Base-by-base conservation (phyloP, 1,284 basidiomycete genomes). In the Puccinia coronata region DNA sequence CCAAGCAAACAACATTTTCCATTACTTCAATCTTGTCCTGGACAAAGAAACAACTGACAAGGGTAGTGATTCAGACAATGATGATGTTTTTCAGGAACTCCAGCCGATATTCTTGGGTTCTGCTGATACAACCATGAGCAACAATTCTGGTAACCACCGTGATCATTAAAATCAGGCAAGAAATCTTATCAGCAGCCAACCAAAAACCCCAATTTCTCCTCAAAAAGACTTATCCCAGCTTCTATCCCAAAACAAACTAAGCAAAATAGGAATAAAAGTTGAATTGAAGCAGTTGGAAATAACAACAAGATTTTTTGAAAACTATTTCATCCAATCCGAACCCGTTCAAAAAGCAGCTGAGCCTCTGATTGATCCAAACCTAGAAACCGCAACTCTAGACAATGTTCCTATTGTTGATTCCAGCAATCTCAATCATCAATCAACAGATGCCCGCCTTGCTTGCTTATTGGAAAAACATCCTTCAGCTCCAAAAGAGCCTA, bases 151-250 rank as follows among this genome's bases (percentile, higher is more conserved):
- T 1, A 70, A 51, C 1, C 25, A 0, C 1, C 39, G 43, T 28
- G n/a, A 70, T n/a, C n/a, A 20, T 70, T 70, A 39, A 70, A 70
- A 51, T 70, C 67, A 31, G 67, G 67, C 12, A 18, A 70, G 25
- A 49, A 51, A 31, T 28, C 43, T 18, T 34, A 70, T 31, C 67
- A 70, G 43, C n/a, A 70, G n/a, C 67, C 67, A 31, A 20, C 51
- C 2, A 0, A 43, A 51, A 51, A 70, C 47, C 20, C 41, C 14
- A 47, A 31, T 31, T 47, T 5, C 5, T 51, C 43, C 2, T 70
- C 67, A 2, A 0, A 74, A 59, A 74, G 16, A 11, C 72, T 74
- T 61, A 1, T 57, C 34, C 72, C 72, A 39, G 57, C 34, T 8
- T 6, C 51, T 25, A 28, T 74, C 23, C 72, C 72, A 18, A 74